Base-by-base conservation (phyloP, 2,329 filamentous ascomycete species). In the Trichoderma cornu-damae region DNA sequence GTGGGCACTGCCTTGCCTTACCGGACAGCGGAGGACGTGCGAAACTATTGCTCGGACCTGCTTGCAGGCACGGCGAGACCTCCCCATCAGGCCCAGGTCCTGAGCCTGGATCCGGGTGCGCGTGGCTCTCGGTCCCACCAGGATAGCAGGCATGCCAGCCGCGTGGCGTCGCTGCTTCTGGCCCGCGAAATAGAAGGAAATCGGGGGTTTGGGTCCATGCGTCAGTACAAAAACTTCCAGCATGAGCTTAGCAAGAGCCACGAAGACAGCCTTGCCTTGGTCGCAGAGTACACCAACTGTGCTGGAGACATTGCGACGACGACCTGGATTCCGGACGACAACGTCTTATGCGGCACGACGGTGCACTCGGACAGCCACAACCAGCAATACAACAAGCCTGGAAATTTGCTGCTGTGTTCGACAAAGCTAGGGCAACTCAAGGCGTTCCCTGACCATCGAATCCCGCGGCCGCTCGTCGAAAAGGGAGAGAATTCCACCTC, bases 321-420 rank as follows among this genome's bases (percentile, higher is more conserved):
- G 48, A 75, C 74, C 16, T 87, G 84, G 84, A 72, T 81, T 0
- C 79, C 79, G 0, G 65, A 78, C 18, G 66, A 74, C n/a, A 71
- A 72, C 14, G 82, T 86, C 51, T 65, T 86, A n/a, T 84, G 82
- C 61, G 84, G 84, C 32, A 82, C 83, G 0, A 84, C 82, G 0
- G 79, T 80, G 0, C 83, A 86, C 68, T 85, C 82, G 0, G 84
- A 86, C 62, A 70, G 74, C 0, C 80, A 83, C 40, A 86, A 86
- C 58, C 82, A 85, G 64, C 83, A 86, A 60, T 86, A 87, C 64
- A 87, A 87, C 62, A 85, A 82, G 62, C 78, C 80, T 0, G 83
- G 84, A 1, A 87, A 87, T 62, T 68, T 87, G 8, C 70, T 83
- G 1, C 68, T 86, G 1, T 83, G 80, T 6, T 84, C 80, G 0